These are phyloP conservation scores for Yamagishiella unicocca DNA, from an alignment of 139 green algal species.

Conservation along the genomic window DNA sequence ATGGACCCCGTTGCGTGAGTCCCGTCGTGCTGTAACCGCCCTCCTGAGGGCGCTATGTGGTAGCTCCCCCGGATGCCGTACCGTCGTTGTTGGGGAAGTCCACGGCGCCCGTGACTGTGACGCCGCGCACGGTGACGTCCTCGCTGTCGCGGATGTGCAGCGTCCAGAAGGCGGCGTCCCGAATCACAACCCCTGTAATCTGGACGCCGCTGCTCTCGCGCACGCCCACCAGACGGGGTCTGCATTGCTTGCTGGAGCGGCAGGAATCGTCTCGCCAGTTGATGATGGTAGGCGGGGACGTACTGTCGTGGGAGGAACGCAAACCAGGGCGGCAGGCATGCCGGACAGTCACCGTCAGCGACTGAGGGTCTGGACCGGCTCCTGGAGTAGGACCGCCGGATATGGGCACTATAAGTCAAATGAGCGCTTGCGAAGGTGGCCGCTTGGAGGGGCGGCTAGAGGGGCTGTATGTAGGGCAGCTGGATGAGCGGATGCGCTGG, in stretches of 20 bases:
- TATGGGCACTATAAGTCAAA: too few relatives aligned
- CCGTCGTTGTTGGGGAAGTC: conserved; percentile 67
- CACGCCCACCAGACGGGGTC: conserved; percentile 30
- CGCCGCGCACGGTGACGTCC: conserved; percentile 24
- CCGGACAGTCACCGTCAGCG: too few relatives aligned
- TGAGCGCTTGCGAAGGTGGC: too few relatives aligned
- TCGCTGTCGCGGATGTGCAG: conserved; percentile 50
- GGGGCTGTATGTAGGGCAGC: too few relatives aligned
- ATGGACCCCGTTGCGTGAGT: too few relatives aligned
- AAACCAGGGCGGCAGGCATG: too few relatives aligned
- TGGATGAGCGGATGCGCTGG: too few relatives aligned
- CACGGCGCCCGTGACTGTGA: conserved; percentile 53
- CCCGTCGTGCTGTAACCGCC: too few relatives aligned
- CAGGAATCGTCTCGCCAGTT: conserved; percentile 35
- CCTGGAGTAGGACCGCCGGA: too few relatives aligned
- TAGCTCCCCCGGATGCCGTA: neutral
- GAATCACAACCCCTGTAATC: conserved; percentile 18
- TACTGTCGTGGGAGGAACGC: too few relatives aligned
- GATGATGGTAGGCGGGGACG: neutral
- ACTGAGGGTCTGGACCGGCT: too few relatives aligned
- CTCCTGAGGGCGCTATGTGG: neutral
- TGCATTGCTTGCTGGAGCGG: neutral
- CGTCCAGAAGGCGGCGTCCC: conserved; percentile 40
- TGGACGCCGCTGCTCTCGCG: neutral
- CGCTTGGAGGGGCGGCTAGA: too few relatives aligned